Percentiles rank a stretch among this genome's conserved stretches.
Evolutionary conservation across 164 flowering plant genomes (phyloP).

Genomic region (Taxillus chinensis): DNA sequence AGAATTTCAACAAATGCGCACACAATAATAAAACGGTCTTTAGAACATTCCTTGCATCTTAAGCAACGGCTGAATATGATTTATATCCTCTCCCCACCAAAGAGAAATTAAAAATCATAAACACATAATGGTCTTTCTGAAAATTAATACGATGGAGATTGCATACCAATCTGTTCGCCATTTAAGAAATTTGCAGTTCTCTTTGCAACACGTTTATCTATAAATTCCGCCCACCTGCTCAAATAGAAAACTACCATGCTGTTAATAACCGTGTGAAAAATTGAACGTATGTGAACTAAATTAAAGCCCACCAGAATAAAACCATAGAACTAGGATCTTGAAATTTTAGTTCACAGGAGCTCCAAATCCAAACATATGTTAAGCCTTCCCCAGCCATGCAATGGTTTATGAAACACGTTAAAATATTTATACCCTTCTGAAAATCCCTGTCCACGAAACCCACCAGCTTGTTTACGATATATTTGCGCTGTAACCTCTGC

Average conservation of each 20-base stretch:
- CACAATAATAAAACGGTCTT: no score
- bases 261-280: background rate
- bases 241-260: background rate
- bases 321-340: no score
- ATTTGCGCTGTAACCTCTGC: slow-evolving; percentile 52
- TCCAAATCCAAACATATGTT: no score
- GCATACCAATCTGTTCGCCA: slow-evolving; percentile 80
- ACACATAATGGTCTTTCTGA: no score
- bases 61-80: no score
- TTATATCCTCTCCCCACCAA: no score
- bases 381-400: no score
- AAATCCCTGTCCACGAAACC: slow-evolving; percentile 54
- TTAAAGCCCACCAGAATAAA: no score
- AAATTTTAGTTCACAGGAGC: no score
- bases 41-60: no score
- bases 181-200: slow-evolving; percentile 69
- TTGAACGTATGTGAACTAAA: background rate
- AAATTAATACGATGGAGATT: background rate
- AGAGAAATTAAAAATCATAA: no score
- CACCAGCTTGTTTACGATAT: slow-evolving; percentile 54
- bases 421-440: slow-evolving; percentile 69
- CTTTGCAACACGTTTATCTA: slow-evolving; percentile 65
- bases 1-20: no score
- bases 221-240: slow-evolving; percentile 90
- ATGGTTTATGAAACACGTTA: background rate